Evolutionary conservation across 495 filamentous ascomycete species (phyloP), one percentile per base, ranked within the genome.

Genomic region (Sporormia fimetaria): DNA sequence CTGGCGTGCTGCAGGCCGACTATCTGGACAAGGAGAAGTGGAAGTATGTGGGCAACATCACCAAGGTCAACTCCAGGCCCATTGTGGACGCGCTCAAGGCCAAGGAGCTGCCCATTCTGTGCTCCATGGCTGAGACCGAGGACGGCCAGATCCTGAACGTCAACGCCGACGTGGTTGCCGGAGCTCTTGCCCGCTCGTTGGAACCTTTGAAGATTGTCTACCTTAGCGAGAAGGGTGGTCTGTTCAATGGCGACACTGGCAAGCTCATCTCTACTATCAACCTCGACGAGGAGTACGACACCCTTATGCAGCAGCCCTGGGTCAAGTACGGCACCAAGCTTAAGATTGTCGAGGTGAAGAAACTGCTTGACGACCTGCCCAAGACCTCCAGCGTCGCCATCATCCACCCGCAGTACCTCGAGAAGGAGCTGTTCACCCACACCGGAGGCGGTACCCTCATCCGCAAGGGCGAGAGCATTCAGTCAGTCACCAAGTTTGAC

Each of bases 331-430:
- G 90, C 22, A 98, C 90, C 28, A 78, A 87, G 51, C 67, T 95
- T 40, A 98, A 98, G 81, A 95, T 98, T 64, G 92, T 88, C 65
- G 88, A 98, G 67, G 93, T 94, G 65, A 95, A 95, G 68, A 83
- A 90, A 14, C 73, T 98, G 6, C 68, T 98, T 35, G 80, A 80
- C 39, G 78, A 81, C 20, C 73, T 98, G 8, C 90, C 90, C 26
- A 74, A 84, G 52, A 83, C 86, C 8, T 94, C 90, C 28, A 94
- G 87, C 55, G 92, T 98, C 40, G 90, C 90, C 18, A 96, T 98
- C 56, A 96, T 98, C 49, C 87, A 94, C 61, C 87, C 90, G 2
- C 83, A 78, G 16, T 83, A 94, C 57, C 73, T 98, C 6, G 87
- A 95, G 59, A 93, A 93, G 67, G 88, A 95, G 62, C 67, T 95